These are phyloP conservation scores for Neolentinus lepideus DNA, from an alignment of 1,284 basidiomycete species.

Conservation along the genomic window DNA sequence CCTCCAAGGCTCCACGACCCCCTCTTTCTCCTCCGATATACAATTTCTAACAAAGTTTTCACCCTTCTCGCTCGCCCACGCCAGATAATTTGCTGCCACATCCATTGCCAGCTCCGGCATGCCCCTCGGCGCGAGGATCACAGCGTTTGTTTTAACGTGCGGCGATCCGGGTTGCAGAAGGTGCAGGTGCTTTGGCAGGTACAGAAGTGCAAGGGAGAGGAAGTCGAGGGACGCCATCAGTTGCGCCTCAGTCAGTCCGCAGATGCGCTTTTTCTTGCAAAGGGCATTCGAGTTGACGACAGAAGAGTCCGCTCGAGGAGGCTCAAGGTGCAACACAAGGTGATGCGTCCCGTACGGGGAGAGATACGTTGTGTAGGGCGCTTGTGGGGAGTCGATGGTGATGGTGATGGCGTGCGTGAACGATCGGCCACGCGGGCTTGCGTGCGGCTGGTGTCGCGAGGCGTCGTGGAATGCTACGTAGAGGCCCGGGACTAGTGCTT, in stretches of 20 bases:
- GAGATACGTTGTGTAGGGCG: neutral
- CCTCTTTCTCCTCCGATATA: too few relatives aligned
- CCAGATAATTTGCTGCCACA: neutral
- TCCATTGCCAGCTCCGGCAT: neutral
- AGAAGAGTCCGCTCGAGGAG: too few relatives aligned
- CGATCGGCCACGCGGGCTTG: neutral
- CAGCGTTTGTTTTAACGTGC: too few relatives aligned
- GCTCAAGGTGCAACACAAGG: neutral
- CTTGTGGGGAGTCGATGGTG: neutral
- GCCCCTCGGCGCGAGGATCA: neutral
- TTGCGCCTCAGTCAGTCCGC: neutral
- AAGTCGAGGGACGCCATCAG: neutral
- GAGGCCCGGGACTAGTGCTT: neutral
- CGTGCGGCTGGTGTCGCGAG: neutral
- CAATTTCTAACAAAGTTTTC: too few relatives aligned
- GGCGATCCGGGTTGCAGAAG: neutral
- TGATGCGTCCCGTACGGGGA: neutral
- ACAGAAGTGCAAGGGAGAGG: neutral
- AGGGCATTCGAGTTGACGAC: too few relatives aligned
- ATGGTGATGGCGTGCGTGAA: neutral
- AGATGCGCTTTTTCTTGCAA: too few relatives aligned
- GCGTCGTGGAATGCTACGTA: neutral
- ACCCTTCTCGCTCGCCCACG: too few relatives aligned
- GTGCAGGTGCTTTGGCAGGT: neutral
- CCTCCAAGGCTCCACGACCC: too few relatives aligned